Evolutionary conservation across 2,329 filamentous ascomycete species (phyloP).

Genomic region (Coleophoma crateriformis): DNA sequence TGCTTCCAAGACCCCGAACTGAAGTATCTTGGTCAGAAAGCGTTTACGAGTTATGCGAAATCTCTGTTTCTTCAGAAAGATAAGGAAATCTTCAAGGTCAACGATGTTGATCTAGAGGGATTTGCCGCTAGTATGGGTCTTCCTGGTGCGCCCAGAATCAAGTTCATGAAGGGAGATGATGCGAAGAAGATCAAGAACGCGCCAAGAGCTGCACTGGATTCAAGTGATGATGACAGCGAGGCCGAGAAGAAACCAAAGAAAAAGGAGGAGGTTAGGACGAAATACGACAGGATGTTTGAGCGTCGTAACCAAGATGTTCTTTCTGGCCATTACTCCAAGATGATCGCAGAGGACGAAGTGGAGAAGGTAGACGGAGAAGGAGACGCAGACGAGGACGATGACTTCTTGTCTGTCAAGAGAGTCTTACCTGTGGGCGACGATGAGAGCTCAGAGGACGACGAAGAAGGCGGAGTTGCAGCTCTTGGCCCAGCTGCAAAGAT

Average conservation of each 20-base stretch:
- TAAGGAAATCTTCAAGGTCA: conserved; percentile 84
- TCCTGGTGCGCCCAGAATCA: conserved; percentile 87
- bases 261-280: conserved; percentile 76
- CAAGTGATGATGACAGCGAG: conserved; percentile 54
- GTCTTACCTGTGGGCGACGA: conserved; percentile 67
- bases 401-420: conserved; percentile 87
- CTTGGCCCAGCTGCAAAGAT: conserved; percentile 45
- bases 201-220: conserved; percentile 59
- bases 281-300: conserved; percentile 98
- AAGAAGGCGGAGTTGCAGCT: conserved; percentile 35
- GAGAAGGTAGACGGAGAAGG: conserved; percentile 35
- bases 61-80: conserved; percentile 86
- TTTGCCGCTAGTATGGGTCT: conserved; percentile 83
- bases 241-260: conserved; percentile 50
- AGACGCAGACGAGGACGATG: conserved; percentile 64
- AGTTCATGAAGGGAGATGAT: conserved; percentile 86
- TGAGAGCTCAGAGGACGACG: conserved; percentile 35
- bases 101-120: conserved; percentile 77
- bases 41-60: conserved; percentile 84
- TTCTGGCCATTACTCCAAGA: conserved; percentile 86
- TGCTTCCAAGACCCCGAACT: conserved; percentile 92
- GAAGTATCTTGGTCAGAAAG: conserved; percentile 94
- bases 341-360: conserved; percentile 60
- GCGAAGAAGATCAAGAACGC: conserved; percentile 85
- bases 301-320: conserved; percentile 92